Conservation (phyloP, 2,329 filamentous ascomycete genomes). For the Apiospora rasikravindrae region DNA sequence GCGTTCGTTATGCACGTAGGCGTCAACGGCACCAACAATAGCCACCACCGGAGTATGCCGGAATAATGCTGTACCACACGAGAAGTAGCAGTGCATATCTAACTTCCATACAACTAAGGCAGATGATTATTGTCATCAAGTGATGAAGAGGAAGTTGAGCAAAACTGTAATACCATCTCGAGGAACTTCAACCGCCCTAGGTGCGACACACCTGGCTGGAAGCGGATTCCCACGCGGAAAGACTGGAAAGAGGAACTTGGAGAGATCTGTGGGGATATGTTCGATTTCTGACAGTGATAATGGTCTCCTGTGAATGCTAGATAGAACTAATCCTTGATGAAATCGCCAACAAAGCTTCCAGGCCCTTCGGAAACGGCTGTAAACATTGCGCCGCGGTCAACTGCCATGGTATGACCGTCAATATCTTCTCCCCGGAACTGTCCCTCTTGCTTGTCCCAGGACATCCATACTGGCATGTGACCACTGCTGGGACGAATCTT, state of each 20-base stretch:
- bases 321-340: not conserved
- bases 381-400: not conserved
- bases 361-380: not conserved
- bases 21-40: too few relatives aligned
- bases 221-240: not conserved
- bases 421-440: not conserved
- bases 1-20: too few relatives aligned
- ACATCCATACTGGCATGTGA: not conserved
- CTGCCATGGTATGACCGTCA: not conserved
- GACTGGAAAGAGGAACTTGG: not conserved
- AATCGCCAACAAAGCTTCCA: not conserved
- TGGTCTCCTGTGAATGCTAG: not conserved
- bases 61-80: too few relatives aligned
- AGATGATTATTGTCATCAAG: too few relatives aligned
- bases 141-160: too few relatives aligned
- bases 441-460: not conserved
- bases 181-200: too few relatives aligned
- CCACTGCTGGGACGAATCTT: not conserved
- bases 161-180: too few relatives aligned
- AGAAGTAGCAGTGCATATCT: too few relatives aligned
- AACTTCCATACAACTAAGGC: too few relatives aligned
- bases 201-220: too few relatives aligned
- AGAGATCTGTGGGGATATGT: not conserved
- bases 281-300: not conserved
- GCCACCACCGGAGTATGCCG: too few relatives aligned